phyloP scores from a whole-genome alignment of 2,329 filamentous ascomycete species.

The Aspergillus ochraceus region DNA sequence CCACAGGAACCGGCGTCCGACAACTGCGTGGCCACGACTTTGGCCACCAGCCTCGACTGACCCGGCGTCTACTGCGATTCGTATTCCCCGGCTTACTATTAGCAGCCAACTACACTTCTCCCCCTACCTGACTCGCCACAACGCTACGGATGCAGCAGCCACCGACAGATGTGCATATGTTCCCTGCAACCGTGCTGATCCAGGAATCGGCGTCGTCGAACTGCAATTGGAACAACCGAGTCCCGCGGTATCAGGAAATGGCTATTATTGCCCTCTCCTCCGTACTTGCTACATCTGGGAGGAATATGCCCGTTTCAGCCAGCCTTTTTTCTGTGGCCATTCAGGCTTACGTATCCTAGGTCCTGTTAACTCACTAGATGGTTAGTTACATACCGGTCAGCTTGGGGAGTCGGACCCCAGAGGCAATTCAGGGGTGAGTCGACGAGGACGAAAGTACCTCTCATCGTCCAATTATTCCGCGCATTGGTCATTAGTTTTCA shows the following conservation, averaged over 20 bases:
- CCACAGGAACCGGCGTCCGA: neutral
- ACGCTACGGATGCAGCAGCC: conserved; percentile 3
- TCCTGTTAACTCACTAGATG: neutral
- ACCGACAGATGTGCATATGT: neutral
- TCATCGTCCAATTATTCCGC: too few relatives aligned
- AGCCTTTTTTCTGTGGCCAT: neutral
- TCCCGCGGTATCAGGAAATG: neutral
- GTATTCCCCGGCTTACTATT: neutral
- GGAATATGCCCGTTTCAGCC: neutral
- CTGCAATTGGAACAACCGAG: neutral
- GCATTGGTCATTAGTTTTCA: too few relatives aligned
- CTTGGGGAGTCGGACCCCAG: neutral
- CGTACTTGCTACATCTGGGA: neutral
- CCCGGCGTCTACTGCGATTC: neutral
- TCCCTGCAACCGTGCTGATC: neutral
- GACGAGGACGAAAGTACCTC: neutral
- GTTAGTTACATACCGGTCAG: neutral
- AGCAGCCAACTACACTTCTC: neutral
- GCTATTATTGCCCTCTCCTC: neutral
- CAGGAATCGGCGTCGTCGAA: neutral
- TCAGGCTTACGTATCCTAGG: neutral
- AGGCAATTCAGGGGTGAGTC: neutral
- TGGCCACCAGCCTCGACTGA: neutral
- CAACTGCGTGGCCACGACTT: neutral
- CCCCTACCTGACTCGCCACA: conserved; percentile 13